phyloP scores from a whole-genome alignment of 345 rosid species.

The Salix udensis region DNA sequence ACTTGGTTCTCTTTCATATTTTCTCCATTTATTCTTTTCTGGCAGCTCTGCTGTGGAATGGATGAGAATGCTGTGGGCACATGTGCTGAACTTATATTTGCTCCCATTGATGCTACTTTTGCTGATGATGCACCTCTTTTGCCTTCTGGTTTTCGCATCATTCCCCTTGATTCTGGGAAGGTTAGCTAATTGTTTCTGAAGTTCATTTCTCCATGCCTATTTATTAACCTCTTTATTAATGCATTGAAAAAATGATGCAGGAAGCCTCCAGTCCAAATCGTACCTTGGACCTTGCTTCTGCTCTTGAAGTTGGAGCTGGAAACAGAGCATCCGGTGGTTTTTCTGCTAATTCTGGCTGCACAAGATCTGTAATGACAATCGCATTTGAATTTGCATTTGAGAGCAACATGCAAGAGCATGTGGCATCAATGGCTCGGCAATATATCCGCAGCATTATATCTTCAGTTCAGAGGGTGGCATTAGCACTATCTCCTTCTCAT shows the following conservation, averaged over 20 bases:
- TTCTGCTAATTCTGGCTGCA: slow-evolving; percentile 52
- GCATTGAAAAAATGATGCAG: slow-evolving; percentile 36
- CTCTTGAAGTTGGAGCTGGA: slow-evolving; percentile 85
- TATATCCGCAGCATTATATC: slow-evolving; percentile 87
- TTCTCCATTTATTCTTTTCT: slow-evolving; percentile 2
- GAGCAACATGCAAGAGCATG: slow-evolving; percentile 96
- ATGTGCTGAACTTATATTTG: slow-evolving; percentile 90
- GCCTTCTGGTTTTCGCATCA: slow-evolving; percentile 94
- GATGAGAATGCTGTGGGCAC: slow-evolving; percentile 87
- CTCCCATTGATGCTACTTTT: slow-evolving; percentile 90
- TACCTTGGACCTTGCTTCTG: slow-evolving; percentile 89
- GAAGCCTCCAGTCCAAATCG: slow-evolving; percentile 90
- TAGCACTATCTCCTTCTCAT: slow-evolving; percentile 90
- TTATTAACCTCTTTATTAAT: not conserved
- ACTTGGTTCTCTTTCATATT: slow-evolving; percentile 2
- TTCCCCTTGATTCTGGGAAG: slow-evolving; percentile 90
- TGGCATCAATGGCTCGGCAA: slow-evolving; percentile 86
- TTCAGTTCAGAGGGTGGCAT: slow-evolving; percentile 90
- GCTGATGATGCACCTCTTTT: slow-evolving; percentile 93
- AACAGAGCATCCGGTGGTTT: slow-evolving; percentile 54
- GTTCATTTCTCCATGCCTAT: not conserved
- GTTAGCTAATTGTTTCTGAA: slow-evolving; percentile 25
- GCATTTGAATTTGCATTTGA: slow-evolving; percentile 91
- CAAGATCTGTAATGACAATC: slow-evolving; percentile 91
- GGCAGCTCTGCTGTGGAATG: slow-evolving; percentile 84